Base-by-base conservation (phyloP, 805 yeast genomes). In the Candida bentonensis region DNA sequence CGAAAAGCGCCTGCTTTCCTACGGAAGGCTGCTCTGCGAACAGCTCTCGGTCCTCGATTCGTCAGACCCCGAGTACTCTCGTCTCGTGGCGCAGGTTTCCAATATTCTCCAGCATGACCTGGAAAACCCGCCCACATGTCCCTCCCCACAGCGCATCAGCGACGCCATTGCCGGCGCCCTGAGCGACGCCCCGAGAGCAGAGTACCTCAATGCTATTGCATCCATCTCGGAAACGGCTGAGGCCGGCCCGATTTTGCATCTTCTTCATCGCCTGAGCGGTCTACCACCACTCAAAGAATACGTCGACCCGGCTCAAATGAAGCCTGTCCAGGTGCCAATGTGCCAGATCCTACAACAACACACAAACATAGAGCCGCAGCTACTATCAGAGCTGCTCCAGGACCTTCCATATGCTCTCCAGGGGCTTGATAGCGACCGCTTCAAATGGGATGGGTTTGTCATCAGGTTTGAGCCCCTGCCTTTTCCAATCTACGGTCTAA, bases 401-500 rank as follows among this genome's bases (percentile, higher is more conserved):
- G 36, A 30, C 17, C 20, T 30, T 11, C 36, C 36, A 9, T 30
- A 11, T n/a, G 17, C 17, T 30, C 17, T 30, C 17, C 36, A 11
- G 36, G 17, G 17, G 5, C 17, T 30, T 4, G n/a, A 15, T n/a
- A 30, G 36, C n/a, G 36, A n/a, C 5, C 7, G 5, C n/a, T n/a
- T 30, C n/a, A 9, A 17, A 9, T 30, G 11, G 36, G 5, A 7
- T n/a, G 36, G 36, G 17, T 9, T 9, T 4, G 7, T 15, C n/a
- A n/a, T 30, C 5, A 7, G 13, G 13, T 25, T 25, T 25, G 27
- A 25, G 7, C 36, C 36, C 39, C 59, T 81, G 15, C 73, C 78
- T 22, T 72, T 70, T 47, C 73, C 86, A 3, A 65, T 73, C 21
- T 68, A 79, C 40, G 77, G 78, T 0, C 52, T 77, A 22, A 58